Evolutionary conservation across 495 filamentous ascomycete genomes (phyloP), one percentile per base, ranked within the genome.

Genomic region (Barbatosphaeria neglecta): DNA sequence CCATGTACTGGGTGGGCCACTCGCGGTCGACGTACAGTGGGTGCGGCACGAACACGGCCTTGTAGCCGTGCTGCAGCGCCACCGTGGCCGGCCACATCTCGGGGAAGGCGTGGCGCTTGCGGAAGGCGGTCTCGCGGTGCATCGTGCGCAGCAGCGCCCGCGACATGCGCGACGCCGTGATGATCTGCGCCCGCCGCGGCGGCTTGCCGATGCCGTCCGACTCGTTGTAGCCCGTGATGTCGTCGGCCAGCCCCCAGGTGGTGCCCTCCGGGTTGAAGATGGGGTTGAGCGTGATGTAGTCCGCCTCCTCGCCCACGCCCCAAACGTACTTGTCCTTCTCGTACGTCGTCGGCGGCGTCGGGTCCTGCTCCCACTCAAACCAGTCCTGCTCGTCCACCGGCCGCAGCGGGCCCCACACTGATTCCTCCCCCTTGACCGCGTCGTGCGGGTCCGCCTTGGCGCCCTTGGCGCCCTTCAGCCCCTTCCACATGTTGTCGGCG

Each of bases 61-160:
- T 98, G 70, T 87, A 80, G 10, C 92, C 92, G 58, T 97, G 92
- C 44, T 97, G 93, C 3, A 98, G 72, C 7, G 90, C 85, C 4
- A 80, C 74, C 0, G 84, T 86, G 16, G 83, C 83, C 1, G 90
- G 84, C 86, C 86, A 96, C 89, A 96, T 96, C 62, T 98, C 92
- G 0, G 86, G 84, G 68, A 95, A 97, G 66, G 92, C 90, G 51
- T 82, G 83, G 64, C 90, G 90, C 43, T 83, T 86, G 44, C 82
- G 73, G 54, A 85, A 74, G 2, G 76, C 76, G 19, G 86, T 94
- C 58, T 95, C 90, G 45, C 76, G 73, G 67, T 98, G 92, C 92
- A 98, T 98, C 19, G 81, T 82, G 38, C 72, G 59, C 24, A 98
- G 77, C 2, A 98, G 76, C 31, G 84, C 80, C 46, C 82, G 80